phyloP scores from a whole-genome alignment of 805 yeast species.

The Scheffersomyces lignosus region DNA sequence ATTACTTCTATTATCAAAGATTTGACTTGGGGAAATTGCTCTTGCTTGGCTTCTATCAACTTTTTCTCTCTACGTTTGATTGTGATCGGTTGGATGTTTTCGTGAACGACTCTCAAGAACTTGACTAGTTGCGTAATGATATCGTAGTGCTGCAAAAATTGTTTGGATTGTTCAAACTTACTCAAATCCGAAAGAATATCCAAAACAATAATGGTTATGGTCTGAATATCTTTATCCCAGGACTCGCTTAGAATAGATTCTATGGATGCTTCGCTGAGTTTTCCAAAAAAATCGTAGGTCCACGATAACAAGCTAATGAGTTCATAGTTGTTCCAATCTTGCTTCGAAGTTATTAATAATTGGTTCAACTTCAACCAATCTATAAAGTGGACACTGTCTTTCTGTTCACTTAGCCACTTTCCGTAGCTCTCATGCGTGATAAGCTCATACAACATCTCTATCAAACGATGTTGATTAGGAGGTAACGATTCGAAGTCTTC shows the following conservation, averaged over 20 bases:
- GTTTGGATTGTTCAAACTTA: constrained; percentile 39
- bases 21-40: constrained; percentile 56
- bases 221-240: neutral
- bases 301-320: constrained; percentile 42
- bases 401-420: constrained; percentile 4
- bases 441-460: constrained; percentile 4
- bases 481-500: constrained; percentile 4
- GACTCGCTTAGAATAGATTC: constrained; percentile 9
- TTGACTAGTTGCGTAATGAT: constrained; percentile 34
- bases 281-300: constrained; percentile 32
- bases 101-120: constrained; percentile 42
- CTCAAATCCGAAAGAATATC: constrained; percentile 46
- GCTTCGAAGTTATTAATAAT: constrained; percentile 37
- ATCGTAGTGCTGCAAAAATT: constrained; percentile 42
- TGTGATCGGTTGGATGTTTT: constrained; percentile 25
- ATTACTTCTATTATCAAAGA: constrained; percentile 66
- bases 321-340: constrained; percentile 41
- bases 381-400: constrained; percentile 1
- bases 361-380: constrained; percentile 27
- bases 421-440: constrained; percentile 14
- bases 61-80: constrained; percentile 20
- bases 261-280: constrained; percentile 13
- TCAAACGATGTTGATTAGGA: constrained; percentile 1
- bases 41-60: constrained; percentile 20
- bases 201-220: constrained; percentile 20